Base-by-base conservation (phyloP, 1,284 basidiomycete genomes). In the Wolfiporia cocos region DNA sequence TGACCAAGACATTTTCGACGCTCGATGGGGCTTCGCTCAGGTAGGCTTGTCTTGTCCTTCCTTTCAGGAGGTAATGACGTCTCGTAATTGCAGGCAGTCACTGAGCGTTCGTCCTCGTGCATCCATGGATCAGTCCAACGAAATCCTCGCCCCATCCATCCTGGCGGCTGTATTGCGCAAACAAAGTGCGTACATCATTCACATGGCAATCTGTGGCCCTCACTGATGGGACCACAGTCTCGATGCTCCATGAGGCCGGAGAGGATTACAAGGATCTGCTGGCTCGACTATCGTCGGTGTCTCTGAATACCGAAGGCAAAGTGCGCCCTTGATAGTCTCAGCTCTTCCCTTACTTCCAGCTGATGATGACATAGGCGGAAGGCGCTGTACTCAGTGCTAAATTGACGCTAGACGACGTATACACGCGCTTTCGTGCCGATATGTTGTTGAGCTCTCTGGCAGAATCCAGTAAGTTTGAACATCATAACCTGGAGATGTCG, bases 401-500 rank as follows among this genome's bases (percentile, higher is more conserved):
- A 47, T 65, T 93, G 12, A 80, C 80, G 0, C 64, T 94, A 28
- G 77, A 88, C 44, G 75, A 81, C 21, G 86, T 86, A 0, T 83
- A 90, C 54, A 73, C 74, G 37, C 79, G 78, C 19, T 91, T 92
- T 68, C 78, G 78, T 37, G 73, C 79, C 0, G 90, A 94, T 55
- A 84, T 94, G 68, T 89, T 91, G 63, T 68, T 94, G 49, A 91
- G 81, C 55, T 92, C 90, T 2, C 65, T 94, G 15, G 75, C 84
- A 0, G 92, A 95, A 62, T 92, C 91, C 9, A 83, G 90, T 91
- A 52, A 31, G 81, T 66, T 14, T 35, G 15, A 15, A 21, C 31
- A 40, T n/a, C 14, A 32, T 34, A 15, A 24, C 3, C 3, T 24
- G 1, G 14, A 29, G 34, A 10, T 3, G 12, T 19, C 18, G 15